phyloP scores from a whole-genome alignment of 805 yeast genomes.

The Kazachstania viticola region DNA sequence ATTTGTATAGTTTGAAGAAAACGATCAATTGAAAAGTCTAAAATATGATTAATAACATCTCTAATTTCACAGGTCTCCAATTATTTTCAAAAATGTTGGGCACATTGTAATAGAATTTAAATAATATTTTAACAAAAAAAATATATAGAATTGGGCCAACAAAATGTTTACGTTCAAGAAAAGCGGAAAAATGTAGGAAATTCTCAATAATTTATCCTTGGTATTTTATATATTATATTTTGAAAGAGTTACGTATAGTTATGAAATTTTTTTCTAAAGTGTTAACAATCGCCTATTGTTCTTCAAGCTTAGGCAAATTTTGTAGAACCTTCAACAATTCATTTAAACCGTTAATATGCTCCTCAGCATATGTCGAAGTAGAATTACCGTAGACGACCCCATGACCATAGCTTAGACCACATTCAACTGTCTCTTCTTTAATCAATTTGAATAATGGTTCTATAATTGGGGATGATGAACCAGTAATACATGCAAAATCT shows the following conservation, averaged over 20 bases:
- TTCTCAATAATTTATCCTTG: too few relatives aligned
- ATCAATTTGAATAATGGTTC: conserved; percentile 53
- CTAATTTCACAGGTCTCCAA: too few relatives aligned
- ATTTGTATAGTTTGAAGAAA: too few relatives aligned
- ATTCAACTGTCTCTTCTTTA: conserved; percentile 30
- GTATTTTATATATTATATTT: not conserved
- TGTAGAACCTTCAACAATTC: conserved; percentile 46
- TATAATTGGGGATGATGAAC: conserved; percentile 57
- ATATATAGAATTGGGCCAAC: too few relatives aligned
- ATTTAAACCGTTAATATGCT: conserved; percentile 56
- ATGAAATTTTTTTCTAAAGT: too few relatives aligned
- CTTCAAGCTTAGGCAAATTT: conserved; percentile 4
- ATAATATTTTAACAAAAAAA: too few relatives aligned
- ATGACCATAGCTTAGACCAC: conserved; percentile 35
- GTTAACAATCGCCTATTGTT: not conserved
- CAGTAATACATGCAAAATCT: conserved; percentile 44
- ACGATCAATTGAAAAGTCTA: too few relatives aligned
- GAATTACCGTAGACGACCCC: conserved; percentile 51
- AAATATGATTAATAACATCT: too few relatives aligned
- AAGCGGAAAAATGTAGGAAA: too few relatives aligned
- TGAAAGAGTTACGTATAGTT: not conserved
- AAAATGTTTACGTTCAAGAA: too few relatives aligned
- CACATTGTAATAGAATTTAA: too few relatives aligned
- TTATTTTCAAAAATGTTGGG: too few relatives aligned
- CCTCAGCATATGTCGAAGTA: conserved; percentile 46